Evolutionary conservation across 495 filamentous ascomycete species (phyloP).

Genomic region (Staphylotrichum longicolle): DNA sequence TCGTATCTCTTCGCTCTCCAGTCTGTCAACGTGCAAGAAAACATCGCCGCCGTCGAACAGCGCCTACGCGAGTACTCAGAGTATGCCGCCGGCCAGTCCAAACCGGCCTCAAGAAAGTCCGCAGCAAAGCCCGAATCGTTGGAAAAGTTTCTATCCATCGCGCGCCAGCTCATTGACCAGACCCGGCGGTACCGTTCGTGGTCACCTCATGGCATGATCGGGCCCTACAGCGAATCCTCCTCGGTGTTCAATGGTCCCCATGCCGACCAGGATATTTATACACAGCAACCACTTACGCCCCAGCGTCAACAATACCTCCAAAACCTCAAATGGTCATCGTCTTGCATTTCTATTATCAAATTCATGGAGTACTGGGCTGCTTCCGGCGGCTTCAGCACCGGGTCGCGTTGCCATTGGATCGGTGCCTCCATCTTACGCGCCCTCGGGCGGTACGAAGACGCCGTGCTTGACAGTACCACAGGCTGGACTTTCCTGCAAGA

Average conservation of each 20-base stretch:
- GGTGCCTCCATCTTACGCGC: constrained; percentile 72
- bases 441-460: constrained; percentile 63
- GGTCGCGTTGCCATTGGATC: constrained; percentile 54
- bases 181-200: constrained; percentile 63
- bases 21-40: constrained; percentile 31
- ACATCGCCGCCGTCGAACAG: constrained; percentile 31
- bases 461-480: constrained; percentile 51
- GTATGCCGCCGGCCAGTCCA: not conserved
- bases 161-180: constrained; percentile 60
- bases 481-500: constrained; percentile 79
- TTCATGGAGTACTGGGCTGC: constrained; percentile 71
- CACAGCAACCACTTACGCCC: too few species aligned
- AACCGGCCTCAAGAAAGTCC: not conserved
- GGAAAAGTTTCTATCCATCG: constrained; percentile 60
- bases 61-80: constrained; percentile 38
- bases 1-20: constrained; percentile 42
- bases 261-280: too few species aligned
- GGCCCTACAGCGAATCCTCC: constrained; percentile 37
- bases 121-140: constrained; percentile 13
- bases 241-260: not conserved
- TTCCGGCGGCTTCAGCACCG: constrained; percentile 46
- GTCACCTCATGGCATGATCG: constrained; percentile 54
- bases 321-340: constrained; percentile 38
- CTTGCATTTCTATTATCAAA: constrained; percentile 60
- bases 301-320: too few species aligned